Evolutionary conservation across 306 rosid genomes (phyloP), one percentile per base, ranked within the genome.

Genomic region (Gastrolobium bilobum): DNA sequence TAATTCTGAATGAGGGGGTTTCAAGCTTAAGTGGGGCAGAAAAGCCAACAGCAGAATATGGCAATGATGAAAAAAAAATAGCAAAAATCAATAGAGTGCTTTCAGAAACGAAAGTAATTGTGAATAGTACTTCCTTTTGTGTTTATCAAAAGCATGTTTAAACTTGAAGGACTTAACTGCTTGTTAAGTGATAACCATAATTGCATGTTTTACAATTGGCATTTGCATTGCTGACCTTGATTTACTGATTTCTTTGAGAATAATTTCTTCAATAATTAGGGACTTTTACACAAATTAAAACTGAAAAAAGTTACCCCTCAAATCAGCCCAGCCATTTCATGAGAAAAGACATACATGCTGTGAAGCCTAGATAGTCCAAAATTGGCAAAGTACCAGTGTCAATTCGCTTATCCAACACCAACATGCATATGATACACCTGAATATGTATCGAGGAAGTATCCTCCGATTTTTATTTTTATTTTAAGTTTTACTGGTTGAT

Each of bases 1-100:
- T 14, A 62, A 43, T 38, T 62, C 11, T 26, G 30, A 82, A 62
- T 82, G 38, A 82, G 86, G 29, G 68, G 31, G 8, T 52, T 51
- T 40, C 75, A 39, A 82, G 26, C 38, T 68, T 60, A 40, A 50
- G 42, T 51, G 43, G 42, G 61, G 64, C 63, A 69, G 44, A 69
- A 61, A 61, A 50, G 15, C n/a, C 20, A 79, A 38, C 62, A 29
- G 46, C 9, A 33, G 5, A 26, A 37, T 26, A 29, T 20, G 54
- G 15, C 8, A 39, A 30, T 53, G 38, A 66, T 7, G 33, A 65
- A 31, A 66, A 65, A 26, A 54, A 40, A 78, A 75, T 15, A 38
- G 60, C 60, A 57, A 68, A 39, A 75, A 10, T 35, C 57, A 35
- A 70, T 14, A 26, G 37, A 26, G 44, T 33, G 50, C 26, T 69